Evolutionary conservation across 1,139 yeast species (phyloP).

Genomic region (Yamadazyma epiphylla): DNA sequence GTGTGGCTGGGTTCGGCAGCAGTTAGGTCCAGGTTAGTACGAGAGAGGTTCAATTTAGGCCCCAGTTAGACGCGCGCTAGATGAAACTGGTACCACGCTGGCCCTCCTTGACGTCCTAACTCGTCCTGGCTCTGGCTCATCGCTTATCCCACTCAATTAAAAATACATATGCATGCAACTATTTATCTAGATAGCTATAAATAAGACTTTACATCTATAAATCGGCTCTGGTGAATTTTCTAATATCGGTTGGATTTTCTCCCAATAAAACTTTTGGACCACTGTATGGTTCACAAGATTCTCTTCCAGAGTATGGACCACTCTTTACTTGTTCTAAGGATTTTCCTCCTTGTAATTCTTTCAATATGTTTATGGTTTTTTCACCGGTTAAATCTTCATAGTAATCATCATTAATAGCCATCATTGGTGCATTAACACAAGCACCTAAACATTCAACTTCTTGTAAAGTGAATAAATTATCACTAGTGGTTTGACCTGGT

Average conservation of each 20-base stretch:
- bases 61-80: too few species aligned
- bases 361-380: constrained; percentile 57
- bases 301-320: constrained; percentile 73
- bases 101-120: too few species aligned
- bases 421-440: constrained; percentile 88
- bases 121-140: too few species aligned
- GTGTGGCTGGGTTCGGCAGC: too few species aligned
- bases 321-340: constrained; percentile 35
- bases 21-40: too few species aligned
- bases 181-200: too few species aligned
- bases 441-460: constrained; percentile 94
- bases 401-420: constrained; percentile 80
- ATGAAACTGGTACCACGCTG: too few species aligned
- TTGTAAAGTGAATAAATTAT: constrained; percentile 74
- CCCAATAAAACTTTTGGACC: constrained; percentile 64
- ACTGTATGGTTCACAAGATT: constrained; percentile 71
- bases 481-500: constrained; percentile 79
- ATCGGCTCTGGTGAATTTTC: constrained; percentile 41
- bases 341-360: constrained; percentile 61
- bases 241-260: constrained; percentile 65
- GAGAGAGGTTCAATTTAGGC: too few species aligned
- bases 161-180: too few species aligned
- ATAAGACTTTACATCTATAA: too few species aligned
- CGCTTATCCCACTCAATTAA: too few species aligned
- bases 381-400: constrained; percentile 79